Percentiles rank a stretch among this genome's conserved stretches.
These are phyloP conservation scores for Isatis lusitanica DNA, from an alignment of 441 rosid species.

Conservation along the genomic window DNA sequence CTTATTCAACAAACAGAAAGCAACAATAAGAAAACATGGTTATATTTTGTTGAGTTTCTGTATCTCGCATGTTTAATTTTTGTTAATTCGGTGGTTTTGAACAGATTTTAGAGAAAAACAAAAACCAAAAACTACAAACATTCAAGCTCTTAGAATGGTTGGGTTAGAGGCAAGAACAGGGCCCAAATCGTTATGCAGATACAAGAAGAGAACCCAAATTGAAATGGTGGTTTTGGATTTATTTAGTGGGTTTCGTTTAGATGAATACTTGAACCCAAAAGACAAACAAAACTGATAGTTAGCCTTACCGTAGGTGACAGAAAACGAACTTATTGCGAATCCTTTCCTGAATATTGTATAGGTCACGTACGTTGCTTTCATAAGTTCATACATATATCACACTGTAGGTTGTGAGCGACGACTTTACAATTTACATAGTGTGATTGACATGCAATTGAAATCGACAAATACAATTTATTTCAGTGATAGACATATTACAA, in stretches of 20 bases:
- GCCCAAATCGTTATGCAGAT: not conserved
- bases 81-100: not conserved
- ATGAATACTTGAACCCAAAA: not conserved
- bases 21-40: no score
- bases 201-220: conserved; percentile 20
- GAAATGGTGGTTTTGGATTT: not conserved
- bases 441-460: not conserved
- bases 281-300: not conserved
- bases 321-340: not conserved
- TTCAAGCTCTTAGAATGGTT: not conserved
- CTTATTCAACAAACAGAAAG: no score
- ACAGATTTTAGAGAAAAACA: no score
- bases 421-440: not conserved
- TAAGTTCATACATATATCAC: not conserved
- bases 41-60: no score
- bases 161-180: not conserved
- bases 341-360: not conserved
- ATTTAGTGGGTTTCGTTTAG: not conserved
- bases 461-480: not conserved
- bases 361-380: not conserved
- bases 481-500: not conserved
- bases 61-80: no score
- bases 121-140: no score
- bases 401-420: not conserved
- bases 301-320: not conserved